Evolutionary conservation across 805 yeast genomes (phyloP).

Genomic region (Monosporozyma servazzii): DNA sequence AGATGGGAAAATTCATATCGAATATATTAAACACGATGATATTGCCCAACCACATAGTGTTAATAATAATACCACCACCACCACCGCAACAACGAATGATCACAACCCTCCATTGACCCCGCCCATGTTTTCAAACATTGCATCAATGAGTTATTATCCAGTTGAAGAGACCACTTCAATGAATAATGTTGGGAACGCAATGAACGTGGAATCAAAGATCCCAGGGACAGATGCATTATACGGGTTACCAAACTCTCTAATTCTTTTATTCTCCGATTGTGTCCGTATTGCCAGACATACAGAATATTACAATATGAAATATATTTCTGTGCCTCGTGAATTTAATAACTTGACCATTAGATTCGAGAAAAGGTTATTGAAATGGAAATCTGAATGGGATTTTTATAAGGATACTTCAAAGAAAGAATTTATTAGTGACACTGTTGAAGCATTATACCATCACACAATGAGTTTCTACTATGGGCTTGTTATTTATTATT

Average conservation of each 20-base stretch:
- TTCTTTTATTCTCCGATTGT: constrained; percentile 61
- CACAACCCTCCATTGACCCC: constrained; percentile 5
- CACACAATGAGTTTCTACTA: constrained; percentile 74
- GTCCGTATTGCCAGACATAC: constrained; percentile 58
- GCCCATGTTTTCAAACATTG: constrained; percentile 37
- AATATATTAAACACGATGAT: constrained; percentile 21
- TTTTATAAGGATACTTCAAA: constrained; percentile 30
- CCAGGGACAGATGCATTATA: constrained; percentile 72
- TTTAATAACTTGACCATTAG: constrained; percentile 21
- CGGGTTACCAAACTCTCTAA: constrained; percentile 76
- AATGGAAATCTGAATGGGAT: constrained; percentile 75
- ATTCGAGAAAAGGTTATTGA: constrained; percentile 42
- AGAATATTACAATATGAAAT: constrained; percentile 34
- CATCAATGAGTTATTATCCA: constrained; percentile 29
- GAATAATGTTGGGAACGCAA: constrained; percentile 20
- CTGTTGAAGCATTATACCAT: constrained; percentile 65
- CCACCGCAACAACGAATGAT: not conserved
- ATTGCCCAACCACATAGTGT: not conserved
- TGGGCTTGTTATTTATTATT: constrained; percentile 61
- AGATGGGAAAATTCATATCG: constrained; percentile 41
- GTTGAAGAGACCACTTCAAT: constrained; percentile 15
- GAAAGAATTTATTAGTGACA: constrained; percentile 23
- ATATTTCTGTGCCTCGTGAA: constrained; percentile 16
- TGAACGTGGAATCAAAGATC: constrained; percentile 39
- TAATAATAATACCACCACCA: not conserved